phyloP scores from a whole-genome alignment of 202 grass and related monocot genomes.

The Bolboschoenoplectus hybrid region DNA sequence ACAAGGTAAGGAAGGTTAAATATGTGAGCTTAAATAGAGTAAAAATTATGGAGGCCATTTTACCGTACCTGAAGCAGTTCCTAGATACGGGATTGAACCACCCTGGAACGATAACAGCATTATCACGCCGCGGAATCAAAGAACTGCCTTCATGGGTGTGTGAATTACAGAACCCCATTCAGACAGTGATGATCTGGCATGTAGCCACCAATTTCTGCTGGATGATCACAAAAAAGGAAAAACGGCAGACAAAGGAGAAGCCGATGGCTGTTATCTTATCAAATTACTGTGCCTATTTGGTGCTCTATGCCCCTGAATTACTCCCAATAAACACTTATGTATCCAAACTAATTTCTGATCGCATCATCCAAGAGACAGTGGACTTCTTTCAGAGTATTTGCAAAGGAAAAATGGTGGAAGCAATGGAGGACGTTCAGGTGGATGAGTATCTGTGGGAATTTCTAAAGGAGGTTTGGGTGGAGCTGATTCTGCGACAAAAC shows the following conservation, averaged over 20 bases:
- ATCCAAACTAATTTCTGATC: not conserved
- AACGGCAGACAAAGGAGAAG: not conserved
- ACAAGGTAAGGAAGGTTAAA: not conserved
- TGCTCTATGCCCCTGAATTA: slow-evolving; percentile 13
- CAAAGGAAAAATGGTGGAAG: not conserved
- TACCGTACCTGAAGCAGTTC: not conserved
- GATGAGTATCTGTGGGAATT: slow-evolving; percentile 10
- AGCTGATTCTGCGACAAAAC: slow-evolving; percentile 22
- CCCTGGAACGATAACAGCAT: not conserved
- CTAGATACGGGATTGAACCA: not conserved
- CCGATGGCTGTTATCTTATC: not conserved
- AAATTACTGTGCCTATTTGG: slow-evolving; percentile 27
- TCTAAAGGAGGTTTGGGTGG: slow-evolving; percentile 26
- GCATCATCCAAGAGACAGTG: not conserved
- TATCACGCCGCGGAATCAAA: not conserved
- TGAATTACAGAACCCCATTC: not conserved
- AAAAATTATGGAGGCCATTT: not conserved
- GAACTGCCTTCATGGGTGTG: not conserved
- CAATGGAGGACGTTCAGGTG: not conserved
- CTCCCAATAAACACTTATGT: not conserved
- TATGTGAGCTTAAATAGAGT: not conserved
- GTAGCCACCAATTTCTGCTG: slow-evolving; percentile 9
- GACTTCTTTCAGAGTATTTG: not conserved
- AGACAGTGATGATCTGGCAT: slow-evolving; percentile 18
- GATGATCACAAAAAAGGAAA: not conserved